A percentile compares a stretch with the other conserved stretches of the same genome.
phyloP scores from a whole-genome alignment of 2,329 filamentous ascomycete species.

The Pseudogymnoascus sp. region DNA sequence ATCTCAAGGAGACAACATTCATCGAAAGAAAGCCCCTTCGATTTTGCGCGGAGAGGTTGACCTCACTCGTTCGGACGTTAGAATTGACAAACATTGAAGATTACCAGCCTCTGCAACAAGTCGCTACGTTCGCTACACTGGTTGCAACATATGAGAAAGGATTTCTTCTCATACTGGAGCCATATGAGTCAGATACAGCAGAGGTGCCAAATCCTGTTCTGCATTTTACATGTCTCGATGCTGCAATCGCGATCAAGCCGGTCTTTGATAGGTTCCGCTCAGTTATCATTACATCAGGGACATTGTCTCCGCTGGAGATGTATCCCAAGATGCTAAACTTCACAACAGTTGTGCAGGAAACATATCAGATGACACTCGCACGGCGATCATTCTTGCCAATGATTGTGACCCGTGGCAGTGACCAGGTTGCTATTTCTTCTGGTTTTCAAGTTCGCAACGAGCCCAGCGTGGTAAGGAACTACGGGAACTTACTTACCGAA shows the following conservation, averaged over 20 bases:
- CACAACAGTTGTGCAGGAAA: slow-evolving; percentile 86
- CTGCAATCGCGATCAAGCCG: slow-evolving; percentile 94
- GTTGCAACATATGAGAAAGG: slow-evolving; percentile 96
- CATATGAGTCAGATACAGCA: slow-evolving; percentile 89
- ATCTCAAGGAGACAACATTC: slow-evolving; percentile 91
- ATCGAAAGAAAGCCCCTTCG: slow-evolving; percentile 92
- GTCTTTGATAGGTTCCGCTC: slow-evolving; percentile 97
- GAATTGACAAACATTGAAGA: slow-evolving; percentile 98
- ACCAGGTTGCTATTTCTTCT: slow-evolving; percentile 87
- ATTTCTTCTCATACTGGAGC: slow-evolving; percentile 92
- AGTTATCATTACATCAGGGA: slow-evolving; percentile 96
- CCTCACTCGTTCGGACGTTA: slow-evolving; percentile 86
- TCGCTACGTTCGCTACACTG: slow-evolving; percentile 92
- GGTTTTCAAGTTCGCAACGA: slow-evolving; percentile 95
- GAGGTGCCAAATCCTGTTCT: slow-evolving; percentile 95
- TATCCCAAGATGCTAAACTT: slow-evolving; percentile 99
- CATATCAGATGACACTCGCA: slow-evolving; percentile 93
- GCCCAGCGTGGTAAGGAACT: slow-evolving; percentile 93
- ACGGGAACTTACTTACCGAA: slow-evolving; percentile 85
- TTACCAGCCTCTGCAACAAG: slow-evolving; percentile 92
- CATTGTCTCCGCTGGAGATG: slow-evolving; percentile 94
- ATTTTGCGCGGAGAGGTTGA: slow-evolving; percentile 91
- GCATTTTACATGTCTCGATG: slow-evolving; percentile 93
- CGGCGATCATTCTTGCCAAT: slow-evolving; percentile 93
- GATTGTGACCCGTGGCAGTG: slow-evolving; percentile 91